Evolutionary conservation across 345 rosid species (phyloP).

Genomic region (Heritiera littoralis): DNA sequence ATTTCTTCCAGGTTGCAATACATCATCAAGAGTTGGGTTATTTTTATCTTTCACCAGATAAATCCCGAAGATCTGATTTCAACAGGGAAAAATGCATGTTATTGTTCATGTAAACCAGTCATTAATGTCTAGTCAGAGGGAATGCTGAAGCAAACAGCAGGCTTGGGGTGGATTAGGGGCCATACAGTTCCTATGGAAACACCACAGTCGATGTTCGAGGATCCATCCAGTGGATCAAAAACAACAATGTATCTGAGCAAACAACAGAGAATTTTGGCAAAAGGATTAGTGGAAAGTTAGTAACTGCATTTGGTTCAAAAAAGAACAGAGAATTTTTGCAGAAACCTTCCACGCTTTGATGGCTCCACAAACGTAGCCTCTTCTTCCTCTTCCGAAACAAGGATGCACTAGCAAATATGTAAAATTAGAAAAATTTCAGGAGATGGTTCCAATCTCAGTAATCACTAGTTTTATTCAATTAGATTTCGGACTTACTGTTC

Average conservation of each 20-base stretch:
- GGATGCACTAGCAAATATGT: constrained; percentile 47
- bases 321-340: constrained; percentile 11
- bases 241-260: constrained; percentile 61
- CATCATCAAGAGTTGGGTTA: constrained; percentile 57
- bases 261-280: background rate
- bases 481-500: constrained; percentile 52
- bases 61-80: constrained; percentile 68
- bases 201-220: constrained; percentile 80
- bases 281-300: background rate
- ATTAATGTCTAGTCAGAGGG: background rate
- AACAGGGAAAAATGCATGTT: constrained; percentile 13
- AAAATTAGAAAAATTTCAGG: background rate
- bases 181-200: constrained; percentile 79
- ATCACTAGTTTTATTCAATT: background rate
- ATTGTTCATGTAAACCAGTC: background rate
- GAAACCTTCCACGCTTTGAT: constrained; percentile 60
- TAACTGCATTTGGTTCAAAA: background rate
- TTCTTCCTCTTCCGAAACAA: constrained; percentile 77
- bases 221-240: constrained; percentile 81
- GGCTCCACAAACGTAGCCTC: constrained; percentile 65
- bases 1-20: constrained; percentile 64
- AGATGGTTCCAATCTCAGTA: background rate
- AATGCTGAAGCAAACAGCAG: background rate
- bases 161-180: background rate
- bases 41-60: constrained; percentile 52